These are phyloP conservation scores for Phytophthora pinifolia DNA, from an alignment of 352 stramenopile genomes.

Conservation along the genomic window DNA sequence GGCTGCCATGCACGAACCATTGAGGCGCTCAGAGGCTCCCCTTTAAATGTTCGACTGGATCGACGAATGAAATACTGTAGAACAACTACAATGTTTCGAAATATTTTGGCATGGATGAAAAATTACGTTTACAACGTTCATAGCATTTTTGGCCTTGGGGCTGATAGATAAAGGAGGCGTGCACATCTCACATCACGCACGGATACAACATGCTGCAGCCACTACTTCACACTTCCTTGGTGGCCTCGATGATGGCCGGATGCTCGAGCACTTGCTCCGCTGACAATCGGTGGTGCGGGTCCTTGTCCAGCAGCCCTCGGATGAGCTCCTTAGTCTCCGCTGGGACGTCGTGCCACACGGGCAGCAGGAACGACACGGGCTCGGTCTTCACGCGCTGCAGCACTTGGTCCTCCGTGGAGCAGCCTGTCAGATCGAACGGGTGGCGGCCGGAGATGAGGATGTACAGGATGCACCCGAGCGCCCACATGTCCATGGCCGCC, in stretches of 20 bases:
- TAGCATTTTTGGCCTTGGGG: too few relatives aligned
- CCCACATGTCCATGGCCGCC: slow-evolving; percentile 88
- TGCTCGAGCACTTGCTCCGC: slow-evolving; percentile 57
- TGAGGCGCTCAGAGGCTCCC: slow-evolving; percentile 7
- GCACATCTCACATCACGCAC: slow-evolving; percentile 6
- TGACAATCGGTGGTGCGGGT: slow-evolving; percentile 48
- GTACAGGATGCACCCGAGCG: slow-evolving; percentile 86
- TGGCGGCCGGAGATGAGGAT: slow-evolving; percentile 86
- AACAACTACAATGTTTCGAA: too few relatives aligned
- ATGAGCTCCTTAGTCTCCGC: slow-evolving; percentile 65
- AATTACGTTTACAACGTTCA: slow-evolving; percentile 18
- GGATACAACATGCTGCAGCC: slow-evolving; percentile 10
- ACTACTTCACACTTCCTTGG: slow-evolving; percentile 29
- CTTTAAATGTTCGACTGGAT: slow-evolving; percentile 18
- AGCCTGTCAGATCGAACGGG: slow-evolving; percentile 84
- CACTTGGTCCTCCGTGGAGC: slow-evolving; percentile 77
- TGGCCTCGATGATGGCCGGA: slow-evolving; percentile 29
- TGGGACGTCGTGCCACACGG: slow-evolving; percentile 55
- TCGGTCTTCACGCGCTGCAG: slow-evolving; percentile 55
- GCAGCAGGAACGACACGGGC: slow-evolving; percentile 54
- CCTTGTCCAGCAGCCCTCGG: slow-evolving; percentile 69
- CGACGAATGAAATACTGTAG: slow-evolving; percentile 10
- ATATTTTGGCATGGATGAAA: too few relatives aligned
- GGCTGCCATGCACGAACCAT: slow-evolving; percentile 25
- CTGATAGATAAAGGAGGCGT: slow-evolving; percentile 26